Base-by-base conservation (phyloP, 306 rosid species). In the Medicago lupulina region DNA sequence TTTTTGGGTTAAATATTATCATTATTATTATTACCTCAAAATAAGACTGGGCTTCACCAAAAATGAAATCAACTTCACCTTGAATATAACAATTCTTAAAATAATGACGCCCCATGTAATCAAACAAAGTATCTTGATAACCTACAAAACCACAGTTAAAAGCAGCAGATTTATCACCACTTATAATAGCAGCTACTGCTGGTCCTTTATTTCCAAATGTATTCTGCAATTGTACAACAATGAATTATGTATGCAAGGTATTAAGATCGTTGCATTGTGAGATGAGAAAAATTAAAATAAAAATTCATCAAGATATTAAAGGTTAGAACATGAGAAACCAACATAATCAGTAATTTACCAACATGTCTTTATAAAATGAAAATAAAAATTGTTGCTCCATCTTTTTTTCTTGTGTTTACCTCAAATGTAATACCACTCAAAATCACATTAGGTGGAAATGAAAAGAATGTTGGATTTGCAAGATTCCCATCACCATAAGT, bases 101-200 rank as follows among this genome's bases (percentile, higher is more conserved):
- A 6, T 69, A 69, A 49, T 69, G 60, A 10, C 19, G 21, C 2
- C 60, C 74, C 0, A 1, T 1, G 2, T 25, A 60, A 28, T 49
- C 60, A 4, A 69, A 8, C 4, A 69, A 16, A 69, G 74, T 69
- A 8, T 69, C 74, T 69, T 69, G 74, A 69, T 69, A 69, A 25
- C 74, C 25, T 0, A 69, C 0, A 1, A 69, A 69, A 69, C 59
- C 4, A 47, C 74, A 47, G 0, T 21, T 47, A 9, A 23, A 49
- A 1, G 47, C 25, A 0, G 8, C 8, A 4, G 59, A n/a, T 46
- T 47, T 49, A 31, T 69, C 58, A 46, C 73, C 73, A 8, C 28
- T 25, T 25, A 69, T 31, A 9, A 4, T 3, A 4, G 74, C 73
- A 3, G 73, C 59, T 4, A 1, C 0, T 46, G 73, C 58, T 7